A percentile compares a stretch with the other conserved stretches of the same genome.
Conservation (phyloP, 2,329 filamentous ascomycete species). For the Aureobasidium sp. region DNA sequence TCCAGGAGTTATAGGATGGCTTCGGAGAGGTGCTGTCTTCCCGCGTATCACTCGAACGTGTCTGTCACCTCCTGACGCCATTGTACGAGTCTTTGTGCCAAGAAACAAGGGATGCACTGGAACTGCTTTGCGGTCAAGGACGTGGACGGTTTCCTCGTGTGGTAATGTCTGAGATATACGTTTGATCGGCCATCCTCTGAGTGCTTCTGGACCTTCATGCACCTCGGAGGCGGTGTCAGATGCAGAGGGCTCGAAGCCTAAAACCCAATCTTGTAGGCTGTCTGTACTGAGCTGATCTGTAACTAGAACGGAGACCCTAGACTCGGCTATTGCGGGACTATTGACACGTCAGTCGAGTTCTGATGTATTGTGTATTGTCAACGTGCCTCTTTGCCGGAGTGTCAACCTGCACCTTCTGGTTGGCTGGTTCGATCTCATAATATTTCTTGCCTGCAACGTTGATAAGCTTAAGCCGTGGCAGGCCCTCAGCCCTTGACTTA, state of each 20-base stretch:
- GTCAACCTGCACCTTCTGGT: neutral
- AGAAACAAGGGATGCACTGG: slow-evolving; percentile 1
- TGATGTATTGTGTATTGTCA: neutral
- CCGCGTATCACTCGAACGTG: slow-evolving; percentile 4
- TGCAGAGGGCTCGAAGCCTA: slow-evolving; percentile 14
- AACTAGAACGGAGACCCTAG: slow-evolving; percentile 25
- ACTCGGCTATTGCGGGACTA: slow-evolving; percentile 24
- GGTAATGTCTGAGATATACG: slow-evolving; percentile 8
- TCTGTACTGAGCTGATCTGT: slow-evolving; percentile 22
- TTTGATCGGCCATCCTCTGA: slow-evolving; percentile 10
- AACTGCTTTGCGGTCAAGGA: neutral
- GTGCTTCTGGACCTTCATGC: slow-evolving; percentile 13
- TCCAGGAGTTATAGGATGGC: slow-evolving; percentile 1
- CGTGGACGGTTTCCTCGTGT: slow-evolving; percentile 19
- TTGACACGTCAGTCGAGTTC: neutral
- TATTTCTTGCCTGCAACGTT: slow-evolving; percentile 10
- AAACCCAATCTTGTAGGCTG: slow-evolving; percentile 22
- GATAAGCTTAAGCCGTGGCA: neutral
- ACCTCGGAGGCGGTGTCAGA: neutral
- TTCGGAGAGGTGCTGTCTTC: slow-evolving; percentile 10
- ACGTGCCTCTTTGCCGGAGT: neutral
- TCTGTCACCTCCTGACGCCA: neutral
- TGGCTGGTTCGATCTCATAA: slow-evolving; percentile 10
- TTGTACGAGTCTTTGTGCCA: neutral
- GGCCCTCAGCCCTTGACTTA: slow-evolving; percentile 5